A percentile compares a stretch with the other conserved stretches of the same genome.
phyloP scores from a whole-genome alignment of 805 yeast genomes.

The Schizosaccharomyces octosporus region DNA sequence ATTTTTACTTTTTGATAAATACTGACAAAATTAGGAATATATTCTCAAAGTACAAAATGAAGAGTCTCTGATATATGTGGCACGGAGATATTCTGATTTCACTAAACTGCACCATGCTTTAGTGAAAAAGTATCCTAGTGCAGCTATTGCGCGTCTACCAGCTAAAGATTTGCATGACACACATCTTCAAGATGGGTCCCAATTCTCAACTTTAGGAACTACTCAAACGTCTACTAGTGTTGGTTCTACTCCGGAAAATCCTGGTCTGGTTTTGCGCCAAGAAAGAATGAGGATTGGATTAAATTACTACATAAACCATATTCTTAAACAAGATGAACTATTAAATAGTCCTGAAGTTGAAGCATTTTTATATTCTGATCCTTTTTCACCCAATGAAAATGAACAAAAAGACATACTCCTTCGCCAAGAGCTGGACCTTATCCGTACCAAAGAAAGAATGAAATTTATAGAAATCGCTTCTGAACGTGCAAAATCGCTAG shows the following conservation, averaged over 20 bases:
- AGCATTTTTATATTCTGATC: constrained; percentile 22
- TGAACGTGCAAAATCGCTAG: constrained; percentile 28
- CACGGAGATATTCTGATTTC: constrained; percentile 47
- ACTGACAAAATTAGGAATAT: constrained; percentile 16
- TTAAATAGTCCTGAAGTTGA: background rate
- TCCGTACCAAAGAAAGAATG: constrained; percentile 34
- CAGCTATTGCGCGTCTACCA: background rate
- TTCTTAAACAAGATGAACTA: background rate
- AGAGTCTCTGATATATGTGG: constrained; percentile 17
- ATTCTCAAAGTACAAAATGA: constrained; percentile 12
- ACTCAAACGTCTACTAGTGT: background rate
- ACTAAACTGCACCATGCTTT: constrained; percentile 32
- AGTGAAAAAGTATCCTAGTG: constrained; percentile 24
- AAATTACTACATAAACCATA: background rate
- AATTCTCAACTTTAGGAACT: background rate
- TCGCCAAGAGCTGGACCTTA: constrained; percentile 38
- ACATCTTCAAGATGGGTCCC: background rate
- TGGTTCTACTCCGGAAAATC: background rate
- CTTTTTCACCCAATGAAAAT: constrained; percentile 14
- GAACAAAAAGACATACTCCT: constrained; percentile 32
- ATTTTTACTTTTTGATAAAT: constrained; percentile 21
- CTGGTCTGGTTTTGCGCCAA: background rate
- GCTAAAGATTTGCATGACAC: background rate
- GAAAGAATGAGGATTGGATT: background rate
- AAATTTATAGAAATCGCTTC: constrained; percentile 51